A percentile compares a stretch with the other conserved stretches of the same genome.
These are phyloP conservation scores for Cyclocybe cylindracea DNA, from an alignment of 768 basidiomycete species.

Conservation along the genomic window DNA sequence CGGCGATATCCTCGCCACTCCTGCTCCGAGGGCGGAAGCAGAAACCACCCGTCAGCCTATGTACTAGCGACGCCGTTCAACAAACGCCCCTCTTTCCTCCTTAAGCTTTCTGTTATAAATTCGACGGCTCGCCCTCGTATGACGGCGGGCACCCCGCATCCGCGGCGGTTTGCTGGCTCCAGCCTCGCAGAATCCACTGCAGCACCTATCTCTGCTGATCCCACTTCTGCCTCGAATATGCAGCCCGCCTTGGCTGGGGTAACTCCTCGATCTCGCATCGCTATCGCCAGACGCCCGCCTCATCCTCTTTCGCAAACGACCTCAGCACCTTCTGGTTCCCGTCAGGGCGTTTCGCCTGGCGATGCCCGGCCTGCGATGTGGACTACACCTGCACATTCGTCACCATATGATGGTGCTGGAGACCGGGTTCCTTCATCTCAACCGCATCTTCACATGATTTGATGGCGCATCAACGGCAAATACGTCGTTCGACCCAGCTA, in stretches of 20 bases:
- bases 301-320: conserved; percentile 66
- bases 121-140: conserved; percentile 78
- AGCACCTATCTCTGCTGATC: conserved; percentile 17
- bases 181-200: conserved; percentile 35
- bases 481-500: conserved; percentile 84
- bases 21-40: conserved; percentile 25
- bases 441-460: conserved; percentile 89
- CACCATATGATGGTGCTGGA: conserved; percentile 47
- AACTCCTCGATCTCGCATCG: conserved; percentile 60
- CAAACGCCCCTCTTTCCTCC: conserved; percentile 78
- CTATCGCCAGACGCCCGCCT: conserved; percentile 43
- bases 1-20: conserved; percentile 39
- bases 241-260: conserved; percentile 61
- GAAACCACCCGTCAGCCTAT: conserved; percentile 24
- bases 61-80: conserved; percentile 68
- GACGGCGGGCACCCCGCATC: conserved; percentile 64
- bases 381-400: conserved; percentile 34
- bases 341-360: conserved; percentile 8
- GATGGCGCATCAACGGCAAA: conserved; percentile 80
- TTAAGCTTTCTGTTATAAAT: conserved; percentile 82
- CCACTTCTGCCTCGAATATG: conserved; percentile 33
- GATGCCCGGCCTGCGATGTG: conserved; percentile 25
- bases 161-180: conserved; percentile 39
- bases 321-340: conserved; percentile 12
- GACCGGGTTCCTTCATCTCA: conserved; percentile 71